Conservation (phyloP, 768 basidiomycete genomes). For the Sarcomyxa edulis region DNA sequence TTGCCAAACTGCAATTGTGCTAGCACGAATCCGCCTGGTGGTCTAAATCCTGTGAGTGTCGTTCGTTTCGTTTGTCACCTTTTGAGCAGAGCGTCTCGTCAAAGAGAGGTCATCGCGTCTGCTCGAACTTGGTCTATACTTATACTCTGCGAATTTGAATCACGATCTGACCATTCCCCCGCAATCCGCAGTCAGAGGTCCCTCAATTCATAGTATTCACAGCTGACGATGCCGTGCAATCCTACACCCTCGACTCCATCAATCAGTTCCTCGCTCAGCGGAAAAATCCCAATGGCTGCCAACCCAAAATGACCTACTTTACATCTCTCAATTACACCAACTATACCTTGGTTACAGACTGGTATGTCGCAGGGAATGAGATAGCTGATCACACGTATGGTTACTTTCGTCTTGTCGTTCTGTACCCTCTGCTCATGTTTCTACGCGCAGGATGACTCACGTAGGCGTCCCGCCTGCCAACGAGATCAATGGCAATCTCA, state of each 20-base stretch:
- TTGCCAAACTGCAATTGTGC: conserved; percentile 72
- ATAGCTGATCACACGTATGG: conserved; percentile 75
- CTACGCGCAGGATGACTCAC: conserved; percentile 63
- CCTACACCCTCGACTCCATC: conserved; percentile 68
- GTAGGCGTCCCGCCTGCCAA: conserved; percentile 54
- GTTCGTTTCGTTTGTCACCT: too few species aligned
- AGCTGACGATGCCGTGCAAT: conserved; percentile 73
- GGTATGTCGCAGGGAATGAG: conserved; percentile 80
- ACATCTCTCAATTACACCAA: conserved; percentile 71
- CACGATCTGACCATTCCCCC: neutral
- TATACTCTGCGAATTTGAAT: neutral
- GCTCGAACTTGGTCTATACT: too few species aligned
- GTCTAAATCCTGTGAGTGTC: conserved; percentile 51
- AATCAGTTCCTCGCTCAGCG: conserved; percentile 74
- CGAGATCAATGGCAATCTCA: conserved; percentile 75
- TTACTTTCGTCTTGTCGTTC: conserved; percentile 6
- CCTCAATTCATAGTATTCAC: conserved; percentile 71
- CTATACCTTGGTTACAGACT: conserved; percentile 71
- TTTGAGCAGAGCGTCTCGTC: too few species aligned
- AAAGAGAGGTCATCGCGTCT: too few species aligned
- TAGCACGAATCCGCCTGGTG: conserved; percentile 68
- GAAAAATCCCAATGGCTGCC: conserved; percentile 72
- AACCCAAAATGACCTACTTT: conserved; percentile 74
- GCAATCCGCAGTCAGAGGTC: conserved; percentile 38
- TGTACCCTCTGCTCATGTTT: conserved; percentile 1